phyloP scores from a whole-genome alignment of 108 stramenopile species.

The Conticribra weissflogii region DNA sequence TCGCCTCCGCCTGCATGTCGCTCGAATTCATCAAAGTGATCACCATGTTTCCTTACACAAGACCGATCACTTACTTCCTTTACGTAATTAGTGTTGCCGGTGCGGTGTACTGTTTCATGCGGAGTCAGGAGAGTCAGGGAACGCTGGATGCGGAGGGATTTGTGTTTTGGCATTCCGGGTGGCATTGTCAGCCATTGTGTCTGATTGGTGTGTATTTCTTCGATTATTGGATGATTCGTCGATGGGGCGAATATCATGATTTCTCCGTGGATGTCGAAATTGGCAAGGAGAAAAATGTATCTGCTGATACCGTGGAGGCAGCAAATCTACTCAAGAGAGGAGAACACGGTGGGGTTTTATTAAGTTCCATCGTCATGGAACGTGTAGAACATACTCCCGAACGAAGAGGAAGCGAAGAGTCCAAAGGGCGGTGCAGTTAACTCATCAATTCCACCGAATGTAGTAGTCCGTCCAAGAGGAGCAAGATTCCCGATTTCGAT shows the following conservation, averaged over 20 bases:
- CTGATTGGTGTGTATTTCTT: constrained; percentile 23
- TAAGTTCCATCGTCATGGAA: neutral
- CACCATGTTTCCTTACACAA: constrained; percentile 41
- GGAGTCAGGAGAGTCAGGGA: constrained; percentile 34
- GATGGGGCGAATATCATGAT: constrained; percentile 34
- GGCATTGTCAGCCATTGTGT: constrained; percentile 48
- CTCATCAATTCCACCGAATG: too few relatives aligned
- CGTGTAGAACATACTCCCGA: neutral
- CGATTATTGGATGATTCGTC: constrained; percentile 21
- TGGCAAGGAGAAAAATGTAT: neutral
- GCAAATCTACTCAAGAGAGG: neutral
- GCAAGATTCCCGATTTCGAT: neutral
- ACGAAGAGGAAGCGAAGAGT: neutral
- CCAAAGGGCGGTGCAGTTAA: too few relatives aligned
- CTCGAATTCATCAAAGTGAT: constrained; percentile 39
- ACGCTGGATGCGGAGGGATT: constrained; percentile 37
- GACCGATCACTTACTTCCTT: constrained; percentile 29
- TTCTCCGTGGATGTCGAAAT: neutral
- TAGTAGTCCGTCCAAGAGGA: neutral
- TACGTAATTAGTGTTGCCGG: constrained; percentile 13
- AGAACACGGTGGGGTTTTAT: neutral
- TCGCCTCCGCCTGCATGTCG: constrained; percentile 37
- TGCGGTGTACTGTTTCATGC: constrained; percentile 42
- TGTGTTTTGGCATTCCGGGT: constrained; percentile 51
- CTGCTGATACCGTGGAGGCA: neutral